phyloP scores from a whole-genome alignment of 495 filamentous ascomycete species.

The Elasticomyces elasticus region DNA sequence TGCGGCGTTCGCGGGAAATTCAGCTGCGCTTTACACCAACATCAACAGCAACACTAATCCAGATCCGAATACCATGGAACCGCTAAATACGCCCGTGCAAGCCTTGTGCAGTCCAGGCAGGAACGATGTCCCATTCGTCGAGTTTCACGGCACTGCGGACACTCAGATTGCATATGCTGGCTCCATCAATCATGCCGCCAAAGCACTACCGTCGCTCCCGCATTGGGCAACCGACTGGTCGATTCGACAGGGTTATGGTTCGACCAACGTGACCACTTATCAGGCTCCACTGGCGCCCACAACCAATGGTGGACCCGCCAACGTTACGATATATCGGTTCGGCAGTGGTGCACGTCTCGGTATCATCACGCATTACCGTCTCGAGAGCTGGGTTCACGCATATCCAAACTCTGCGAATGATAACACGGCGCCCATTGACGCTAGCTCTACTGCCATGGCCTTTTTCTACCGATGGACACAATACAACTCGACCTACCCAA shows the following conservation, averaged over 20 bases:
- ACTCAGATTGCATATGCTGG: conserved; percentile 10
- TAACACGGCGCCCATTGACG: conserved; percentile 1
- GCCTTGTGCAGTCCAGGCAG: conserved; percentile 6
- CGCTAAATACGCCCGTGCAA: conserved; percentile 3
- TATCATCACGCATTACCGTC: conserved; percentile 13
- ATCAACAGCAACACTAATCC: background rate
- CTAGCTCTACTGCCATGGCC: conserved; percentile 9
- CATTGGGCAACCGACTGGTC: conserved; percentile 11
- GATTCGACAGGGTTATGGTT: conserved; percentile 7
- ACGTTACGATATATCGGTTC: conserved; percentile 2
- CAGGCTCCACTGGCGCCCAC: too few relatives aligned
- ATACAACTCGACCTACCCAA: background rate
- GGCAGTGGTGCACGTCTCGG: conserved; percentile 4
- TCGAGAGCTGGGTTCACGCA: conserved; percentile 6
- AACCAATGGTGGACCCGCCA: background rate
- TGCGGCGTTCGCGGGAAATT: conserved; percentile 40
- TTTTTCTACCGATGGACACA: conserved; percentile 10
- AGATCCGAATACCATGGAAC: background rate
- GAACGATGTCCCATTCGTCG: conserved; percentile 17
- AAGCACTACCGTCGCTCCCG: conserved; percentile 4
- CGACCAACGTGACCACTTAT: conserved; percentile 8
- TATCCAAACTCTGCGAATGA: conserved; percentile 7
- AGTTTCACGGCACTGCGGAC: conserved; percentile 20
- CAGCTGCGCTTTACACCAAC: conserved; percentile 36
- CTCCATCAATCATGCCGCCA: background rate